Conservation (phyloP, 148 eudicot species). For the Chenopodium quinoa region DNA sequence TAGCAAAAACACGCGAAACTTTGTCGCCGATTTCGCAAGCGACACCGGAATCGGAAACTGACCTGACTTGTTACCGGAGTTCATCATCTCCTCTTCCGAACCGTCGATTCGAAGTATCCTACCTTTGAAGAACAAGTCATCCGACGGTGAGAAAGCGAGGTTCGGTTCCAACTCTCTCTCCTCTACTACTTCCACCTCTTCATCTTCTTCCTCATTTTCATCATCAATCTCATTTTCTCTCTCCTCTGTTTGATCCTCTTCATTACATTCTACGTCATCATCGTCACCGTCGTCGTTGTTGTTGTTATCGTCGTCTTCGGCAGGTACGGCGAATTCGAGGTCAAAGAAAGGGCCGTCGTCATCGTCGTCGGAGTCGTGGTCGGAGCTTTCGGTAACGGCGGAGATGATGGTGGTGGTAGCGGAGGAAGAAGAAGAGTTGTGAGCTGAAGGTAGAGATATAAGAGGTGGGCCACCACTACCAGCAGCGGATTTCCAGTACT, state of each 20-base stretch:
- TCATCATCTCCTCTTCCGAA: constrained; percentile 23
- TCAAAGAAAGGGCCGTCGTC: constrained; percentile 80
- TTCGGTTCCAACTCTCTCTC: constrained; percentile 24
- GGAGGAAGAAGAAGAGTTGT: neutral
- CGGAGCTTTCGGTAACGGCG: constrained; percentile 7
- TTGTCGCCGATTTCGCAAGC: constrained; percentile 50
- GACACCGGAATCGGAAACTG: constrained; percentile 30
- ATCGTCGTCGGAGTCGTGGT: constrained; percentile 22
- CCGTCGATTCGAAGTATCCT: constrained; percentile 34
- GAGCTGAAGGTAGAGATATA: neutral
- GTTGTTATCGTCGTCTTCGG: constrained; percentile 22
- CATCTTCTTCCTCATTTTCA: constrained; percentile 25
- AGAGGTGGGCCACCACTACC: neutral
- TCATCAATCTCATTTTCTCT: constrained; percentile 10
- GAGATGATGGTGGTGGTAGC: constrained; percentile 28
- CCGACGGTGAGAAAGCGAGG: constrained; percentile 46
- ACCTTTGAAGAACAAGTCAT: constrained; percentile 59
- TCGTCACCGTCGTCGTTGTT: constrained; percentile 3
- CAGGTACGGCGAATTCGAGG: constrained; percentile 58
- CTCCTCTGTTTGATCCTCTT: neutral
- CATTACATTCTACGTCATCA: constrained; percentile 15
- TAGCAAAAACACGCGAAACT: constrained; percentile 56
- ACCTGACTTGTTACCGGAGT: constrained; percentile 21
- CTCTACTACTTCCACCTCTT: constrained; percentile 22
- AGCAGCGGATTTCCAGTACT: constrained; percentile 51